These are phyloP conservation scores for Psilocybe tampanensis DNA, from an alignment of 768 basidiomycete species.

Conservation along the genomic window DNA sequence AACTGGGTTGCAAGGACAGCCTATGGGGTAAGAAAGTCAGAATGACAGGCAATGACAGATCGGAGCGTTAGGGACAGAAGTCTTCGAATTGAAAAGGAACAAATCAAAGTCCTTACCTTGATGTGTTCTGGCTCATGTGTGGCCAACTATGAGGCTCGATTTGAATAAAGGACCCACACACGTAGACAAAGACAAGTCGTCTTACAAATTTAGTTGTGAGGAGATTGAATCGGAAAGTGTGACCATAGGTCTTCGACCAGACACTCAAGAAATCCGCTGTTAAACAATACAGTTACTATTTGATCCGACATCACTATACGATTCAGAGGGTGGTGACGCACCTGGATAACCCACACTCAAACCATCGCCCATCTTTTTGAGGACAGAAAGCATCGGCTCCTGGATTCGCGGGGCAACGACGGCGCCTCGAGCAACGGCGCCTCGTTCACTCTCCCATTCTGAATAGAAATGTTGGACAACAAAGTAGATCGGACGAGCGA, in stretches of 20 bases:
- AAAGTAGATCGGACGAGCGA: constrained; percentile 11
- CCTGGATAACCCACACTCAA: constrained; percentile 35
- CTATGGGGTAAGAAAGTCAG: constrained; percentile 20
- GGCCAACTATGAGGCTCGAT: constrained; percentile 27
- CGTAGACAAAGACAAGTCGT: neutral
- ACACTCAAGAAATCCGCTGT: constrained; percentile 31
- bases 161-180: neutral
- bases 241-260: constrained; percentile 33
- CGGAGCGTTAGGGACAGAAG: too few species aligned
- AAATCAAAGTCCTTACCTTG: constrained; percentile 32
- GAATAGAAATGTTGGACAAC: constrained; percentile 1
- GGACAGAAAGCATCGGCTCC: constrained; percentile 5
- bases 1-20: constrained; percentile 53
- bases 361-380: constrained; percentile 3
- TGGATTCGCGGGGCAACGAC: constrained; percentile 11
- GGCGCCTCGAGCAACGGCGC: constrained; percentile 12
- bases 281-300: too few species aligned
- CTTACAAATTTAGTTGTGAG: constrained; percentile 35
- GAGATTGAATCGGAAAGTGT: constrained; percentile 32
- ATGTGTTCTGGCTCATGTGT: constrained; percentile 48
- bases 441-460: constrained; percentile 4
- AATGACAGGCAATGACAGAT: too few species aligned
- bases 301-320: too few species aligned
- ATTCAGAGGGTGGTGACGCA: constrained; percentile 17
- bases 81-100: too few species aligned